phyloP scores from a whole-genome alignment of 2,329 filamentous ascomycete genomes.

The Ciborinia camelliae region DNA sequence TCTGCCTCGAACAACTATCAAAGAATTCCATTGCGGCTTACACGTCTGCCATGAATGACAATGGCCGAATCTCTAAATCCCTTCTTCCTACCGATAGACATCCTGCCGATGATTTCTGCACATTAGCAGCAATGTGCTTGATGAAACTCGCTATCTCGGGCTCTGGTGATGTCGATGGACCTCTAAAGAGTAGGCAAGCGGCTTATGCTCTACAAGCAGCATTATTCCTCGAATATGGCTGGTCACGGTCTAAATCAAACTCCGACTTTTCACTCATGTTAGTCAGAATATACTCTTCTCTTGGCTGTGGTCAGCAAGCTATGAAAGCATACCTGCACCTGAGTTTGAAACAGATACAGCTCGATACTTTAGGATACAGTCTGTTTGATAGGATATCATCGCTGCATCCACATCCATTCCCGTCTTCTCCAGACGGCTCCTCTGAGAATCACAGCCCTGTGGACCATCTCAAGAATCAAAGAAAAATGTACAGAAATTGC shows the following conservation, averaged over 20 bases:
- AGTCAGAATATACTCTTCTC: slow-evolving; percentile 39
- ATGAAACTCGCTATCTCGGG: slow-evolving; percentile 31
- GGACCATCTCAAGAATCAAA: slow-evolving; percentile 31
- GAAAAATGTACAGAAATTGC: slow-evolving; percentile 32
- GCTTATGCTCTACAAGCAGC: slow-evolving; percentile 35
- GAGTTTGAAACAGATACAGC: slow-evolving; percentile 42
- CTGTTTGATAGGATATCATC: slow-evolving; percentile 41
- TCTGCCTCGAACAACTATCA: slow-evolving; percentile 28
- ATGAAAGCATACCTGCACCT: slow-evolving; percentile 40
- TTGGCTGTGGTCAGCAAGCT: slow-evolving; percentile 40
- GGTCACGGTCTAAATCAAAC: slow-evolving; percentile 39
- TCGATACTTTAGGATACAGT: slow-evolving; percentile 41
- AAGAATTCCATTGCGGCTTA: slow-evolving; percentile 28
- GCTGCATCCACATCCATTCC: slow-evolving; percentile 39
- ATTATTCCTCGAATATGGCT: slow-evolving; percentile 36
- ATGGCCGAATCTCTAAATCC: slow-evolving; percentile 29
- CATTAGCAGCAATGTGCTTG: slow-evolving; percentile 36
- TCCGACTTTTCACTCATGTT: slow-evolving; percentile 41
- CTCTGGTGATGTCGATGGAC: slow-evolving; percentile 12
- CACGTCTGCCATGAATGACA: slow-evolving; percentile 28
- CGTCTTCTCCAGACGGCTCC: slow-evolving; percentile 23
- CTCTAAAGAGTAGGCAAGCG: slow-evolving; percentile 21
- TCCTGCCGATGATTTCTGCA: slow-evolving; percentile 37
- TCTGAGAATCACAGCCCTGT: slow-evolving; percentile 26
- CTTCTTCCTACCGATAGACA: slow-evolving; percentile 37